Evolutionary conservation across 2,329 filamentous ascomycete genomes (phyloP), one percentile per base, ranked within the genome.

Genomic region (Hirsutella rhossiliensis): DNA sequence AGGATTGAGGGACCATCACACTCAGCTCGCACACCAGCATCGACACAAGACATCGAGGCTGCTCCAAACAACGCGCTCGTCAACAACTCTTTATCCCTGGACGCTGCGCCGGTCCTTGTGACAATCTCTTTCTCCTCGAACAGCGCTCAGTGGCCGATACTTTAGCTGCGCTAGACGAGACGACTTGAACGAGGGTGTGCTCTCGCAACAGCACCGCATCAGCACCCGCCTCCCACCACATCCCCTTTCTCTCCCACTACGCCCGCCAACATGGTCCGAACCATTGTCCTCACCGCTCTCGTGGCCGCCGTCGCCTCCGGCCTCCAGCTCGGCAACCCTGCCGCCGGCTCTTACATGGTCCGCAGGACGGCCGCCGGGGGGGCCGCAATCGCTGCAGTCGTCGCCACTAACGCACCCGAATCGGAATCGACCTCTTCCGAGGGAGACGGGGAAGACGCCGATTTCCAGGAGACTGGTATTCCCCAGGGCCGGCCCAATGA

Each of bases 291-390:
- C 34, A 38, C 46, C 34, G 44, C 47, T 48, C 45, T 62, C n/a
- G 31, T 62, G 41, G 54, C 52, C 28, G 44, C 48, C 44, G 38
- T 48, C n/a, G 23, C 32, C 32, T 48, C 49, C 42, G 38, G 50
- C 13, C 54, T 56, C n/a, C 50, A 54, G 32, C 37, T 48, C 11
- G 43, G 47, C 11, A 44, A 48, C 34, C 45, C 53, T 39, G 20
- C 46, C 42, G 9, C 44, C 18, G 45, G 48, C 12, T 56, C 51
- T 45, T 42, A 57, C 45, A 42, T 59, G 43, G 60, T 57, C 45
- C 62, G 60, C 52, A 52, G 56, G 40, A 37, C 53, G 28, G 48
- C 48, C 42, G 36, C 48, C 4, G 43, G 47, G 5, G 27, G n/a
- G n/a, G n/a, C n/a, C n/a, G n/a, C n/a, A n/a, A n/a, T 45, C 11